Percentiles rank a stretch among this genome's conserved stretches.
Evolutionary conservation across 1,284 basidiomycete genomes (phyloP).

Genomic region (Naganishia cerealis): DNA sequence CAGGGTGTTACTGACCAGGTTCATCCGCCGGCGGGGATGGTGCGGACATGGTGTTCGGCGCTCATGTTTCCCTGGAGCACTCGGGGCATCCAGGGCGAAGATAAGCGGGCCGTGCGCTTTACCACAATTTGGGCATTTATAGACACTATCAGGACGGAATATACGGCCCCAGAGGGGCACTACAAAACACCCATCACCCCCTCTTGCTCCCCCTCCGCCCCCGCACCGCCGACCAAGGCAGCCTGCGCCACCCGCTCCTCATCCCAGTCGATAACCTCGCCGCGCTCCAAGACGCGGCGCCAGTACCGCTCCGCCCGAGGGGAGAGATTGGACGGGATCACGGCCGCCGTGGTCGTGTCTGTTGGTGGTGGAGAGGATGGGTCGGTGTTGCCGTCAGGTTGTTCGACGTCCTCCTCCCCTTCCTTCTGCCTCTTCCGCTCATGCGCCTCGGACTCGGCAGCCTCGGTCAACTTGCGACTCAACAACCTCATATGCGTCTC

Average conservation of each 20-base stretch:
- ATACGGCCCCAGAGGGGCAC: neutral
- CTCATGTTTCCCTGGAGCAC: too few relatives aligned
- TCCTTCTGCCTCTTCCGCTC: neutral
- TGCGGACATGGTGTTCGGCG: too few relatives aligned
- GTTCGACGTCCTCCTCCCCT: too few relatives aligned
- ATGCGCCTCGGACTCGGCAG: neutral
- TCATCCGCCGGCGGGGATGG: too few relatives aligned
- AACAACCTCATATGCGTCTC: constrained; percentile 34
- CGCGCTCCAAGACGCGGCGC: constrained; percentile 14
- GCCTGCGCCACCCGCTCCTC: constrained; percentile 32
- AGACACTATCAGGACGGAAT: too few relatives aligned
- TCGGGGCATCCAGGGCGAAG: too few relatives aligned
- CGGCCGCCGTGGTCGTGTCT: neutral
- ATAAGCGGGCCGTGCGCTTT: too few relatives aligned
- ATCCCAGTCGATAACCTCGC: constrained; percentile 34
- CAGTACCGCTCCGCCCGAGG: constrained; percentile 18
- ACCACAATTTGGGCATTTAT: too few relatives aligned
- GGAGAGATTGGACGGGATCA: constrained; percentile 22
- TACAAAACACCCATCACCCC: constrained; percentile 17
- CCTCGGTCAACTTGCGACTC: constrained; percentile 31
- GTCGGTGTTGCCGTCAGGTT: neutral
- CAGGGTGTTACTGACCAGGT: too few relatives aligned
- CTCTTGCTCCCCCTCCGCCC: neutral
- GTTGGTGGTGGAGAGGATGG: neutral
- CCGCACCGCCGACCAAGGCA: constrained; percentile 7